Evolutionary conservation across 805 yeast genomes (phyloP), one percentile per base, ranked within the genome.

Genomic region (Saturnispora galanensis): DNA sequence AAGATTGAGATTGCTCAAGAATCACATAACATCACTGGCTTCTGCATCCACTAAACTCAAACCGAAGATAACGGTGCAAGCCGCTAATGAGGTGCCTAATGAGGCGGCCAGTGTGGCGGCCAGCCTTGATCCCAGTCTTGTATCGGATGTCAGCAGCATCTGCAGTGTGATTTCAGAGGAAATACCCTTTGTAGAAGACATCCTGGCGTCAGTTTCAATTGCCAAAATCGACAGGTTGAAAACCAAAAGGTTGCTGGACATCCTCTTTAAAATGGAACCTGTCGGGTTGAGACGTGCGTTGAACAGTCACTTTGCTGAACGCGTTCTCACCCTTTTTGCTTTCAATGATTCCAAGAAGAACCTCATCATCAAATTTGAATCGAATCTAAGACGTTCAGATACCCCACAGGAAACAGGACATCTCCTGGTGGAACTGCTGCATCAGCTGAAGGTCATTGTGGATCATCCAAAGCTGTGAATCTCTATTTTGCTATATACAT

Each of bases 151-250:
- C 34, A 31, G 15, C 15, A 31, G 34, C 12, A 31, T 4, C 26
- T 21, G 8, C 26, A 21, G 26, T 21, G 26, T 21, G 26, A 21
- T 21, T 21, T 21, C 26, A 13, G 6, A 26, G 10, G 31, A 37
- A 21, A 26, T 21, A 13, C 12, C 31, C 12, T 13, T 16, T 12
- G 10, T 40, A 10, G 15, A 32, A 16, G 37, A 40, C 10, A 33
- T 40, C 12, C 15, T 32, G 21, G 16, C 15, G 5, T 18, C 15
- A 8, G 31, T 40, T 33, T 29, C 21, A 33, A 32, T 21, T 12
- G 31, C 21, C 4, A 16, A 33, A 17, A 51, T 54, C 10, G 60
- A 56, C 35, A 48, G 58, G 35, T 21, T 51, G 40, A 54, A 46
- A 34, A 42, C 51, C 7, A 48, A 50, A 13, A 39, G 42, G 10